phyloP scores from a whole-genome alignment of 2,329 filamentous ascomycete genomes.

The Coniochaeta ligniaria region DNA sequence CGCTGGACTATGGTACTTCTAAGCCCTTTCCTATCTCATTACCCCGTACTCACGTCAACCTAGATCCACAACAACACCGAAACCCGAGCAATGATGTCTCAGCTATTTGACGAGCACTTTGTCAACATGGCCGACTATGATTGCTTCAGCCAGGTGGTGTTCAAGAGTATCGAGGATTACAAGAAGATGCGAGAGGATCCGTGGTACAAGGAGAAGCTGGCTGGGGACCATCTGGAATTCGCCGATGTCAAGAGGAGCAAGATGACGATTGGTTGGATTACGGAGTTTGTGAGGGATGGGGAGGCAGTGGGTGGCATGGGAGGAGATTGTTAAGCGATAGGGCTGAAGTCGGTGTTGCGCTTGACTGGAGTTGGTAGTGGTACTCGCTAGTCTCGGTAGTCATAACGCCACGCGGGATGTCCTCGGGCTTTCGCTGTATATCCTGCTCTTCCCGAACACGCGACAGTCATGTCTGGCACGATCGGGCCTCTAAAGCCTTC shows the following conservation, averaged over 20 bases:
- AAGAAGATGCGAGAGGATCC: constrained; percentile 40
- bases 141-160: constrained; percentile 41
- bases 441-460: too few relatives aligned
- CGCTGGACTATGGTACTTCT: constrained; percentile 33
- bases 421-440: too few relatives aligned
- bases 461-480: too few relatives aligned
- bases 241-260: constrained; percentile 38
- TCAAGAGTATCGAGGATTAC: constrained; percentile 35
- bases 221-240: constrained; percentile 39
- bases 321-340: not conserved
- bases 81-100: constrained; percentile 30
- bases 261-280: not conserved
- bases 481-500: too few relatives aligned
- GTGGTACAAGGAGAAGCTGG: constrained; percentile 36
- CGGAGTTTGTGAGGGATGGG: not conserved
- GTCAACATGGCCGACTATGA: constrained; percentile 40
- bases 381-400: too few relatives aligned
- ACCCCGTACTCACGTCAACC: not conserved
- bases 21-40: not conserved
- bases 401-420: too few relatives aligned
- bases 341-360: not conserved
- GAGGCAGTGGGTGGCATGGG: not conserved
- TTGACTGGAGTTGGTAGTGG: not conserved
- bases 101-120: constrained; percentile 37
- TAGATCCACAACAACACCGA: constrained; percentile 32